Evolutionary conservation across 306 rosid genomes (phyloP).

Genomic region (Rosa multiflora): DNA sequence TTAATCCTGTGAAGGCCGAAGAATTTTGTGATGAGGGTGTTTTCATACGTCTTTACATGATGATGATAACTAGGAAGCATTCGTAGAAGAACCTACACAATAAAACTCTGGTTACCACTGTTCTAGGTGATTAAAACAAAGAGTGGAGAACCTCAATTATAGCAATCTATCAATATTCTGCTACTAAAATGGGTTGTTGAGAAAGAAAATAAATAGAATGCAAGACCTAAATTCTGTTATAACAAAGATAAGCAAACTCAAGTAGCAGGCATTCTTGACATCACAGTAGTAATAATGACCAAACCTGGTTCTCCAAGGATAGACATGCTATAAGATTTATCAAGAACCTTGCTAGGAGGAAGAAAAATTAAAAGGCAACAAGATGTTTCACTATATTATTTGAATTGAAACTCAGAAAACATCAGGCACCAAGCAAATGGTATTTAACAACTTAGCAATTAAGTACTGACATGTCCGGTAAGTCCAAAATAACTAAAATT

Average conservation of each 20-base stretch:
- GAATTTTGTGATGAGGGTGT: constrained; percentile 88
- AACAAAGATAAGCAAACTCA: neutral
- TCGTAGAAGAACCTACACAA: constrained; percentile 78
- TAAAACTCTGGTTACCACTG: constrained; percentile 32
- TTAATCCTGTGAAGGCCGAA: constrained; percentile 98
- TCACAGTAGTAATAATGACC: neutral
- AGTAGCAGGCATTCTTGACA: neutral
- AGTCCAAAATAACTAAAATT: neutral
- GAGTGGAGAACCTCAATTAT: neutral
- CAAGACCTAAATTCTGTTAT: neutral
- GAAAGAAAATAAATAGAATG: neutral
- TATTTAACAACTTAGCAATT: neutral
- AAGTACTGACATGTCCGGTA: neutral
- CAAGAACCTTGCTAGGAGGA: neutral
- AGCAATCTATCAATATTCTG: constrained; percentile 3
- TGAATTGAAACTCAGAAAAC: constrained; percentile 1
- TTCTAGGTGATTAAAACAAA: constrained; percentile 22
- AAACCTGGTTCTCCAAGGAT: neutral
- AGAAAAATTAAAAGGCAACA: neutral
- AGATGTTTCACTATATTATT: neutral
- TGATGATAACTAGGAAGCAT: constrained; percentile 98
- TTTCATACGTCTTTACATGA: constrained; percentile 87
- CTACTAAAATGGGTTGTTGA: neutral
- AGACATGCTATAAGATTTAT: constrained; percentile 6
- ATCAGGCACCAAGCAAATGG: neutral